A percentile compares a stretch with the other conserved stretches of the same genome.
phyloP scores from a whole-genome alignment of 1,139 yeast genomes.

The Hemisphaericaspora xylanilytica region DNA sequence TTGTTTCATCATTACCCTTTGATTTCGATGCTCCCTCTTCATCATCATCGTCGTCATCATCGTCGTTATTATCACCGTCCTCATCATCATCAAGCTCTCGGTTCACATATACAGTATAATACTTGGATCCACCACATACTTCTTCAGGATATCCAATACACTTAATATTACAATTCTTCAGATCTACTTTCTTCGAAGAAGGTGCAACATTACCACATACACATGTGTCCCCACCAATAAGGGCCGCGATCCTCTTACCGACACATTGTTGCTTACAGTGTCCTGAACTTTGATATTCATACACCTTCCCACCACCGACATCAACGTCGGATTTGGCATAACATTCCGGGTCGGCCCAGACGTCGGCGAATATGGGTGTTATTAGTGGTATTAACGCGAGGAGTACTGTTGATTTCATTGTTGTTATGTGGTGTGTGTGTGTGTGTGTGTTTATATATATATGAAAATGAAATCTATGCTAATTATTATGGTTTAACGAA shows the following conservation, averaged over 20 bases:
- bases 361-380: slow-evolving; percentile 9
- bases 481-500: too few species aligned
- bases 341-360: slow-evolving; percentile 34
- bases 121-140: slow-evolving; percentile 60
- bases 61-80: slow-evolving; percentile 4
- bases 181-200: slow-evolving; percentile 30
- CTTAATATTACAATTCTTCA: slow-evolving; percentile 41
- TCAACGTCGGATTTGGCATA: slow-evolving; percentile 25
- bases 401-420: slow-evolving; percentile 2
- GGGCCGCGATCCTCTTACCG: slow-evolving; percentile 51
- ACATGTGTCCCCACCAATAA: slow-evolving; percentile 53
- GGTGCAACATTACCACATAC: slow-evolving; percentile 58
- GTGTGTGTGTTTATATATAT: not conserved
- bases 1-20: too few species aligned
- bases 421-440: not conserved
- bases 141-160: slow-evolving; percentile 61
- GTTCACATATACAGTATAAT: slow-evolving; percentile 48
- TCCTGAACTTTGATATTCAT: slow-evolving; percentile 50
- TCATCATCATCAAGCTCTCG: slow-evolving; percentile 24
- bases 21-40: too few species aligned
- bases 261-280: slow-evolving; percentile 49
- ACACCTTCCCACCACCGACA: slow-evolving; percentile 28
- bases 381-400: slow-evolving; percentile 7
- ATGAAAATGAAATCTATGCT: too few species aligned
- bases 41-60: too few species aligned